phyloP scores from a whole-genome alignment of 2,329 filamentous ascomycete genomes.

The Ceratocystis colombiana region DNA sequence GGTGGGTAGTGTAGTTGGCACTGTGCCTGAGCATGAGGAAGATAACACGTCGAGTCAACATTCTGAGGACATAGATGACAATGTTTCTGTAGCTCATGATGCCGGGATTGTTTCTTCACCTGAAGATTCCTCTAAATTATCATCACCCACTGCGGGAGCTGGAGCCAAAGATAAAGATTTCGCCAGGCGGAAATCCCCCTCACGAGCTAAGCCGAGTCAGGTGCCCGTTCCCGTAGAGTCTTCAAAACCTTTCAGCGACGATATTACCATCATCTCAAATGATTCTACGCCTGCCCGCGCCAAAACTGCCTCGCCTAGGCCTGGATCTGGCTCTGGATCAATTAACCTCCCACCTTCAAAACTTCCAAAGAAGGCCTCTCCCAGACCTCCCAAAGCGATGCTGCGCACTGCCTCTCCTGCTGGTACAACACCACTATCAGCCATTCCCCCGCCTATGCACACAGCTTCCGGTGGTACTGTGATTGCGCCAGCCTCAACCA shows the following conservation, averaged over 20 bases:
- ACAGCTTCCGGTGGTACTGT: constrained; percentile 19
- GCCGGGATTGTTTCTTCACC: constrained; percentile 31
- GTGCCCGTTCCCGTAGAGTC: constrained; percentile 18
- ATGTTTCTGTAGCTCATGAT: constrained; percentile 14
- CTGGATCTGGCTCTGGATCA: not conserved
- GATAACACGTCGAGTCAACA: constrained; percentile 43
- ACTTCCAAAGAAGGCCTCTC: constrained; percentile 23
- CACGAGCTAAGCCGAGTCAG: not conserved
- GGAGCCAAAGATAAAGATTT: not conserved
- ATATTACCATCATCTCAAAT: not conserved
- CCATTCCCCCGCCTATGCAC: constrained; percentile 20
- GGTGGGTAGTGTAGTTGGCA: constrained; percentile 55
- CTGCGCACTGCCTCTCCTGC: constrained; percentile 17
- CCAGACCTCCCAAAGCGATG: constrained; percentile 16
- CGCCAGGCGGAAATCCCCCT: not conserved
- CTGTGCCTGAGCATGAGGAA: constrained; percentile 56
- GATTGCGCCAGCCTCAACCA: not conserved
- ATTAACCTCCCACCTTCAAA: constrained; percentile 22
- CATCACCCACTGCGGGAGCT: constrained; percentile 8
- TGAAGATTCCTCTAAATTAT: constrained; percentile 30
- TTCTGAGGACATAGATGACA: constrained; percentile 28
- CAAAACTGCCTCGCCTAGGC: constrained; percentile 22
- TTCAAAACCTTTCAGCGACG: constrained; percentile 3
- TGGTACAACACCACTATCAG: not conserved
- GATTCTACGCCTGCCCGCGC: constrained; percentile 8